Evolutionary conservation across 225 moss, liverwort and hornwort genomes (phyloP).

Genomic region (Ulota crispa): DNA sequence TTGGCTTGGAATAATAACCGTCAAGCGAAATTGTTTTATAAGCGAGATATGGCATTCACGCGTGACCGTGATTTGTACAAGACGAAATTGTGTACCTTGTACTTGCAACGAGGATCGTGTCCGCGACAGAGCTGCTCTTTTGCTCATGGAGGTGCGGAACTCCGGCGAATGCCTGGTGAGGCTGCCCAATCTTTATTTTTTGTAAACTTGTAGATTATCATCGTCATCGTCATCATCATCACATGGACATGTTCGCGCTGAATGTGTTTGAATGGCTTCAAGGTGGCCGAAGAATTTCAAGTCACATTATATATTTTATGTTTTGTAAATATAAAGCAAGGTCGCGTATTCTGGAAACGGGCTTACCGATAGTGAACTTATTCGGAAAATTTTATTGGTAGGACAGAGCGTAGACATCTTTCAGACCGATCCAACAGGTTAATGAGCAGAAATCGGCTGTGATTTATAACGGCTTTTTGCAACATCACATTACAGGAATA

Average conservation of each 20-base stretch:
- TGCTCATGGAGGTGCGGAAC: constrained; percentile 97
- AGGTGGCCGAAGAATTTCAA: constrained; percentile 38
- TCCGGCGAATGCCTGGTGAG: constrained; percentile 90
- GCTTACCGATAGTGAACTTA: constrained; percentile 46
- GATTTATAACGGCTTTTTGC: constrained; percentile 43
- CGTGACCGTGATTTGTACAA: constrained; percentile 92
- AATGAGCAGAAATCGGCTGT: constrained; percentile 38
- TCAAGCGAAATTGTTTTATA: constrained; percentile 16
- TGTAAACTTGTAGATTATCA: constrained; percentile 24
- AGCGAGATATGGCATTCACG: constrained; percentile 50
- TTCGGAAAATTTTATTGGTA: constrained; percentile 38
- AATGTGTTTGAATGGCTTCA: constrained; percentile 32
- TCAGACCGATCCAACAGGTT: constrained; percentile 32
- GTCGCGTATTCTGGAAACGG: constrained; percentile 54
- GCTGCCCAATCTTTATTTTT: constrained; percentile 44
- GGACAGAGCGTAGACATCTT: constrained; percentile 36
- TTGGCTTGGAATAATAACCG: constrained; percentile 8
- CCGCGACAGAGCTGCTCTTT: constrained; percentile 99
- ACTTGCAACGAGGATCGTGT: constrained; percentile 86
- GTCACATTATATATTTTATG: constrained; percentile 17
- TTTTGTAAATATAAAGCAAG: constrained; percentile 37
- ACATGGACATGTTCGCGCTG: constrained; percentile 29
- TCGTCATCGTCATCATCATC: constrained; percentile 7
- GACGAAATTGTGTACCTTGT: constrained; percentile 98
- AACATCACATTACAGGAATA: constrained; percentile 38